Percentiles rank a stretch among this genome's conserved stretches.
Conservation (phyloP, 345 rosid species). For the Gossypium arboreum region DNA sequence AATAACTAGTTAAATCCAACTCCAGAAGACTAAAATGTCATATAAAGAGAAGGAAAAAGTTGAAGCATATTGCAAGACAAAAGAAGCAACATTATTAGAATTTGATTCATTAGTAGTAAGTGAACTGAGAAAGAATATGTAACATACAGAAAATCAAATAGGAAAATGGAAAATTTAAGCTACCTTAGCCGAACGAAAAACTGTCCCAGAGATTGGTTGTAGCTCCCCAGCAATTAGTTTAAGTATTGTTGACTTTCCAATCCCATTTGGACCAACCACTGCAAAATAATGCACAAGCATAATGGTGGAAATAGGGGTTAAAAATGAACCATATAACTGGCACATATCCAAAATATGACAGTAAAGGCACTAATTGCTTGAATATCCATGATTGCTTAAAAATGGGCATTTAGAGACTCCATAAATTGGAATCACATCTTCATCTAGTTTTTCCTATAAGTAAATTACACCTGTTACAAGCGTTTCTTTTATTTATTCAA, state of each 20-base stretch:
- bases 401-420: not conserved
- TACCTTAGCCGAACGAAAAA: conserved; percentile 98
- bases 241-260: conserved; percentile 97
- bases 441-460: not conserved
- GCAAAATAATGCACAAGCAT: conserved; percentile 23
- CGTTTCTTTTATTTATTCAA: not conserved
- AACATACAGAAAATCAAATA: not conserved
- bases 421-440: not conserved
- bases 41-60: not conserved
- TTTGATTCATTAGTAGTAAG: conserved; percentile 3
- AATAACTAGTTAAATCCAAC: not conserved
- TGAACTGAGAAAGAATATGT: not conserved
- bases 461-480: not conserved
- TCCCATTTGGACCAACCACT: conserved; percentile 99
- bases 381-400: not conserved
- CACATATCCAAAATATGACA: not conserved
- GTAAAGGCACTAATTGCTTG: not conserved
- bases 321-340: not conserved
- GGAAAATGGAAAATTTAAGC: conserved; percentile 9
- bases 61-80: not conserved
- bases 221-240: conserved; percentile 92
- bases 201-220: conserved; percentile 96
- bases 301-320: not conserved
- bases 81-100: not conserved
- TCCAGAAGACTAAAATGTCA: not conserved